Percentiles rank a stretch among this genome's conserved stretches.
Conservation (phyloP, 768 basidiomycete genomes). For the Suillus paluster region DNA sequence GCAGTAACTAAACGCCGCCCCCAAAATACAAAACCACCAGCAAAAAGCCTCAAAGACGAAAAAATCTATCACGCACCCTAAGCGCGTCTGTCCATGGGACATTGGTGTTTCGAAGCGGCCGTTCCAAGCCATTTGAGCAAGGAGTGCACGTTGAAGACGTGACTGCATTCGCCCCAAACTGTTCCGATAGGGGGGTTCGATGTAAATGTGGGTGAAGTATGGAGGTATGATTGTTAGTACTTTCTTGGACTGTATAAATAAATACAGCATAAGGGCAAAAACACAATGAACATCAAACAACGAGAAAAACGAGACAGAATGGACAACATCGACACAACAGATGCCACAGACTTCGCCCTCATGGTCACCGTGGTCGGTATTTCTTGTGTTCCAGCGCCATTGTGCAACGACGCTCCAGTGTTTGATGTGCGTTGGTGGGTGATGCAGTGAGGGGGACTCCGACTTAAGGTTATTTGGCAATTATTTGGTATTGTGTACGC, state of each 20-base stretch:
- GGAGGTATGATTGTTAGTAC: not conserved
- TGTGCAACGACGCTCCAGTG: constrained; percentile 88
- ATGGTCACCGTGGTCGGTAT: constrained; percentile 35
- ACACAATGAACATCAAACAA: no score
- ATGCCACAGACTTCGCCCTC: constrained; percentile 83
- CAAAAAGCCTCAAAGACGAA: no score
- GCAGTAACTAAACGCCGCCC: constrained; percentile 52
- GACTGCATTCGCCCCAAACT: constrained; percentile 99
- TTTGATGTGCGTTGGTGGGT: no score
- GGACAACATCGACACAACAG: constrained; percentile 93
- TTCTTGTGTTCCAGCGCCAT: constrained; percentile 81
- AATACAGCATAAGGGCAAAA: no score
- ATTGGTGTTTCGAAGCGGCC: constrained; percentile 87
- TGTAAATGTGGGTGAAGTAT: not conserved
- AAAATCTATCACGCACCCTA: constrained; percentile 71
- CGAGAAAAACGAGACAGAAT: constrained; percentile 25
- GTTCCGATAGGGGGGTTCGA: not conserved
- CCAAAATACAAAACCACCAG: no score
- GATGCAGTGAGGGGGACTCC: no score
- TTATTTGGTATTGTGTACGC: no score
- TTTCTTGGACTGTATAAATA: no score
- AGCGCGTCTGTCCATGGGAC: constrained; percentile 95
- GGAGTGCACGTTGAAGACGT: constrained; percentile 99
- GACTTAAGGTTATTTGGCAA: no score
- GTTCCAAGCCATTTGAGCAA: constrained; percentile 96